Conservation (phyloP, 371 early-diverging fungal genomes). For the Vairimorpha ceranae region DNA sequence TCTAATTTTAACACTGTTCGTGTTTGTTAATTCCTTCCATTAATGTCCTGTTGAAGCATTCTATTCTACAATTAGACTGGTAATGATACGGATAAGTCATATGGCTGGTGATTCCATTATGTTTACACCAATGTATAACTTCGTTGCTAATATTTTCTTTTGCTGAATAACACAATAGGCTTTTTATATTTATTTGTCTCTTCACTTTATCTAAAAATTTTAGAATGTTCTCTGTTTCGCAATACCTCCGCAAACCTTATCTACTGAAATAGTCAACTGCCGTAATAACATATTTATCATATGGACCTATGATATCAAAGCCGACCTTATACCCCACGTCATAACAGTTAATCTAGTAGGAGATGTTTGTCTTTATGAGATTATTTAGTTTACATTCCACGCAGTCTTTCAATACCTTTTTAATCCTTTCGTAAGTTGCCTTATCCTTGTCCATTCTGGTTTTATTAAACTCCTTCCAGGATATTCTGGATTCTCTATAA, state of each 20-base stretch:
- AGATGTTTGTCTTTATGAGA: not conserved
- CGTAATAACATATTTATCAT: not conserved
- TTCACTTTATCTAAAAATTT: not conserved
- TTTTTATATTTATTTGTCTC: not conserved
- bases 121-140: not conserved
- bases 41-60: not conserved
- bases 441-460: too few species aligned
- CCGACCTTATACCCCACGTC: not conserved
- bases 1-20: not conserved
- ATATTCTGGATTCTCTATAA: too few species aligned
- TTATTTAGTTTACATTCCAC: not conserved
- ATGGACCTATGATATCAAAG: constrained; percentile 5
- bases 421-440: not conserved
- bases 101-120: not conserved
- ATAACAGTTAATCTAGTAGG: not conserved
- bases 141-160: not conserved
- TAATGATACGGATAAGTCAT: constrained; percentile 1
- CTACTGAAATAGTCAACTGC: constrained; percentile 8
- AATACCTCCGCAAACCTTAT: not conserved
- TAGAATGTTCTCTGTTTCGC: not conserved
- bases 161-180: not conserved
- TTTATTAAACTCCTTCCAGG: too few species aligned
- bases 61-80: constrained; percentile 6
- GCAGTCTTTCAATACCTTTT: not conserved
- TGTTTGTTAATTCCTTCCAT: not conserved